Conservation (phyloP, 1,284 basidiomycete species). For the Microbotryum violaceum region DNA sequence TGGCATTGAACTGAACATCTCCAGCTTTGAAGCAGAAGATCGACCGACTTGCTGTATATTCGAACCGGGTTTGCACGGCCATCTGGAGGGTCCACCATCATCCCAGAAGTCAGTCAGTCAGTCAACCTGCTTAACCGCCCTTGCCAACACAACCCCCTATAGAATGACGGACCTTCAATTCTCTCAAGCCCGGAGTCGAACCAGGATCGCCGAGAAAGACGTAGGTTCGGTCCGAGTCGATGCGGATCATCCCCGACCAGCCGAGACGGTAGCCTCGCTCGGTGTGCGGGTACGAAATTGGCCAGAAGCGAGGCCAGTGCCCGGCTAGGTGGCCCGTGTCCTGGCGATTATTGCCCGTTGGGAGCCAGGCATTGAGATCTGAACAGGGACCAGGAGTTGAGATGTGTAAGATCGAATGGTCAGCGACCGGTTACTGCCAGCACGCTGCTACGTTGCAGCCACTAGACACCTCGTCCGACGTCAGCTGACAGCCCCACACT, state of each 20-base stretch:
- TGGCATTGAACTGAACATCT: slow-evolving; percentile 18
- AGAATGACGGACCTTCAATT: neutral
- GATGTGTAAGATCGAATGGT: neutral
- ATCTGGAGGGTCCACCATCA: neutral
- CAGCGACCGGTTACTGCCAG: neutral
- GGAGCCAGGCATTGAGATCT: slow-evolving; percentile 31
- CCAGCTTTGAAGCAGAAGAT: slow-evolving; percentile 21
- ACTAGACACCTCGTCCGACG: too few relatives aligned
- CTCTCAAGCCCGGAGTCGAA: neutral
- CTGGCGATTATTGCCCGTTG: slow-evolving; percentile 21
- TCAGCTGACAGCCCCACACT: too few relatives aligned
- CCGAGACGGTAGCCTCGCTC: slow-evolving; percentile 10
- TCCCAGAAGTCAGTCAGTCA: too few relatives aligned
- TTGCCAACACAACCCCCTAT: too few relatives aligned
- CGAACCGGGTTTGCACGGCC: slow-evolving; percentile 13
- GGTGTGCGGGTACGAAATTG: slow-evolving; percentile 20
- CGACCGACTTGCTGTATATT: slow-evolving; percentile 19
- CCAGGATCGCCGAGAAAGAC: slow-evolving; percentile 28
- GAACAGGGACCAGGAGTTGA: neutral
- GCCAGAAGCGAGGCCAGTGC: slow-evolving; percentile 30
- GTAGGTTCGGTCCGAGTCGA: slow-evolving; percentile 25
- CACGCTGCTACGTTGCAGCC: too few relatives aligned
- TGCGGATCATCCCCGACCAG: slow-evolving; percentile 28
- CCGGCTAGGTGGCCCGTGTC: slow-evolving; percentile 26
- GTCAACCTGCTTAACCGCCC: too few relatives aligned